phyloP scores from a whole-genome alignment of 805 yeast genomes.

The Hanseniaspora guilliermondii region DNA sequence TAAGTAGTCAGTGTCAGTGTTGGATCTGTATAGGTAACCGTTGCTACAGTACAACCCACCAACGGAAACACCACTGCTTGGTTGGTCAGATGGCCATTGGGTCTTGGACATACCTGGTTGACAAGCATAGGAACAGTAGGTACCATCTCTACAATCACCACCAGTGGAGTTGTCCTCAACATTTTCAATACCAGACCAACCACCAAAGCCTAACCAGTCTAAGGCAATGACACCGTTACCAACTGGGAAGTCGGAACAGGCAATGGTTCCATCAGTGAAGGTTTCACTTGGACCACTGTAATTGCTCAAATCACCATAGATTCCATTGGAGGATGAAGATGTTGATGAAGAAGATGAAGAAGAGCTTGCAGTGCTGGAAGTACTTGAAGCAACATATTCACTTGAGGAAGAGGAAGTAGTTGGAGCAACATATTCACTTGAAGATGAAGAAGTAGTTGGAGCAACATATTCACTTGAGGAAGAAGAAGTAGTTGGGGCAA shows the following conservation, averaged over 20 bases:
- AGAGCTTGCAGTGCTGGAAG: slow-evolving; percentile 24
- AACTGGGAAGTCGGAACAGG: slow-evolving; percentile 59
- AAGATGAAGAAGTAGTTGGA: slow-evolving; percentile 28
- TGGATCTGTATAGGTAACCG: slow-evolving; percentile 77
- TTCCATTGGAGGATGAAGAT: slow-evolving; percentile 28
- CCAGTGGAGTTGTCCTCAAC: slow-evolving; percentile 48
- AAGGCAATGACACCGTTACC: slow-evolving; percentile 76
- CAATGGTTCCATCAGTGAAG: slow-evolving; percentile 54
- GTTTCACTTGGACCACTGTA: slow-evolving; percentile 36
- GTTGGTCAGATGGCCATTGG: slow-evolving; percentile 89
- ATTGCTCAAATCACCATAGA: slow-evolving; percentile 39
- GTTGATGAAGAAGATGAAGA: slow-evolving; percentile 24
- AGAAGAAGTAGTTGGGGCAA: slow-evolving; percentile 21
- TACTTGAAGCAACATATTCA: slow-evolving; percentile 18
- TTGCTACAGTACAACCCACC: slow-evolving; percentile 83
- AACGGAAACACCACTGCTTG: slow-evolving; percentile 74
- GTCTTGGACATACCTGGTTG: slow-evolving; percentile 98
- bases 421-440: slow-evolving; percentile 20
- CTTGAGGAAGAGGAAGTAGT: slow-evolving; percentile 23
- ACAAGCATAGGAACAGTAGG: slow-evolving; percentile 95
- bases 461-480: slow-evolving; percentile 26
- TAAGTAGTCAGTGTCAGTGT: slow-evolving; percentile 50
- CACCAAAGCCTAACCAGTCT: slow-evolving; percentile 64
- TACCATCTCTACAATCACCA: slow-evolving; percentile 67
- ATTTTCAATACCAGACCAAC: slow-evolving; percentile 61